Percentiles rank a stretch among this genome's conserved stretches.
Conservation (phyloP, 495 filamentous ascomycete genomes). For the Neurospora tetraspora region DNA sequence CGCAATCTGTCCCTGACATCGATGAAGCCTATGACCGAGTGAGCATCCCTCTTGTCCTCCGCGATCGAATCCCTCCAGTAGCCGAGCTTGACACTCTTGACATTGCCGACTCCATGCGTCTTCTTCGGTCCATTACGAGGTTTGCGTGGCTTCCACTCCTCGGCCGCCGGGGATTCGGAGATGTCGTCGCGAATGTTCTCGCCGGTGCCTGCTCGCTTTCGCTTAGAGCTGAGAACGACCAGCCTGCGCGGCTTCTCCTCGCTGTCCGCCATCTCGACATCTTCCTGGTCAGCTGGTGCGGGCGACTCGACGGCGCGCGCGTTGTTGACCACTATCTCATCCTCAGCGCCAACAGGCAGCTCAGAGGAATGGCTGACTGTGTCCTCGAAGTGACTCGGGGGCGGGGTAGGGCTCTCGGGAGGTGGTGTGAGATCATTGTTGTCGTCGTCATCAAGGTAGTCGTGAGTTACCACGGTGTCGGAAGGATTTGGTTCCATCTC, state of each 20-base stretch:
- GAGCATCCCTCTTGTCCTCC: constrained; percentile 31
- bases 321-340: constrained; percentile 35
- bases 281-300: constrained; percentile 18
- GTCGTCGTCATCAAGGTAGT: constrained; percentile 7
- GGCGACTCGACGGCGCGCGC: constrained; percentile 16
- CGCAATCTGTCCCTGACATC: constrained; percentile 43
- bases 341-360: constrained; percentile 24
- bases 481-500: neutral
- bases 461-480: neutral
- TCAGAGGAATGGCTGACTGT: constrained; percentile 20
- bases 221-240: constrained; percentile 26
- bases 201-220: constrained; percentile 37
- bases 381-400: constrained; percentile 9
- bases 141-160: constrained; percentile 13
- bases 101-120: constrained; percentile 17
- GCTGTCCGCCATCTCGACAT: constrained; percentile 28
- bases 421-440: constrained; percentile 18
- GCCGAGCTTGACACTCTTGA: constrained; percentile 39
- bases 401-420: constrained; percentile 10
- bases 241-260: constrained; percentile 22
- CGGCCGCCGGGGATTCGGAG: constrained; percentile 14
- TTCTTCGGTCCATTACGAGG: constrained; percentile 15
- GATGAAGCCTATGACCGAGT: constrained; percentile 44
- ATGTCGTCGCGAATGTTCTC: constrained; percentile 28
- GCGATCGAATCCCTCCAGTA: constrained; percentile 44